Evolutionary conservation across 306 rosid species (phyloP).

Genomic region (Pterocarpus santalinus): DNA sequence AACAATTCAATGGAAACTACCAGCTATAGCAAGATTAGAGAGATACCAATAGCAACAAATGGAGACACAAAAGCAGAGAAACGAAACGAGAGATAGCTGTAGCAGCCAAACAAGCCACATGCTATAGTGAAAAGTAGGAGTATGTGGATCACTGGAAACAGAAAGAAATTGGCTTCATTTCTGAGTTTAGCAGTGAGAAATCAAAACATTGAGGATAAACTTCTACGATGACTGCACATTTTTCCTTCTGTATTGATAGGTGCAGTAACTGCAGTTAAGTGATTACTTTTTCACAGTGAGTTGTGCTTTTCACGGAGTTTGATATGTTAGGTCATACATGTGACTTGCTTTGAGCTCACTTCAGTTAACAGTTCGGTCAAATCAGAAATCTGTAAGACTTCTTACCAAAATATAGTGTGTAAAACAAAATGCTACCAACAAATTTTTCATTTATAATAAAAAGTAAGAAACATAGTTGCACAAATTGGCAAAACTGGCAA

Average conservation of each 20-base stretch:
- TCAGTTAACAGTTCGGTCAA: not conserved
- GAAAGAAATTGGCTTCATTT: not conserved
- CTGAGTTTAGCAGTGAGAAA: conserved; percentile 7
- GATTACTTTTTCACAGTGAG: not conserved
- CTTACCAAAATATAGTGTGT: not conserved
- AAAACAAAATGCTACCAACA: not conserved
- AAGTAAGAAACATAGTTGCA: not conserved
- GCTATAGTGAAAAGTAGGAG: not conserved
- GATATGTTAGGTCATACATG: not conserved
- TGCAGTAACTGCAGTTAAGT: not conserved
- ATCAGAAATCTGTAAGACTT: not conserved
- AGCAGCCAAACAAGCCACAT: not conserved
- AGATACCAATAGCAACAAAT: not conserved
- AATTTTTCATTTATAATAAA: not conserved
- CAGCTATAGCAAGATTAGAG: not conserved
- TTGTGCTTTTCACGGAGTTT: not conserved
- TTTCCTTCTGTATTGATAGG: not conserved
- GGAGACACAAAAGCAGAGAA: not conserved
- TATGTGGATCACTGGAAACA: not conserved
- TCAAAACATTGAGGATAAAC: not conserved
- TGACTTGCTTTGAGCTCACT: not conserved
- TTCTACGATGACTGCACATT: not conserved
- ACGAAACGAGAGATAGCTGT: not conserved
- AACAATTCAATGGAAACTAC: not conserved
- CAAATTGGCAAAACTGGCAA: not conserved